These are phyloP conservation scores for Populus hybrid DNA, from an alignment of 441 rosid species.

Conservation along the genomic window DNA sequence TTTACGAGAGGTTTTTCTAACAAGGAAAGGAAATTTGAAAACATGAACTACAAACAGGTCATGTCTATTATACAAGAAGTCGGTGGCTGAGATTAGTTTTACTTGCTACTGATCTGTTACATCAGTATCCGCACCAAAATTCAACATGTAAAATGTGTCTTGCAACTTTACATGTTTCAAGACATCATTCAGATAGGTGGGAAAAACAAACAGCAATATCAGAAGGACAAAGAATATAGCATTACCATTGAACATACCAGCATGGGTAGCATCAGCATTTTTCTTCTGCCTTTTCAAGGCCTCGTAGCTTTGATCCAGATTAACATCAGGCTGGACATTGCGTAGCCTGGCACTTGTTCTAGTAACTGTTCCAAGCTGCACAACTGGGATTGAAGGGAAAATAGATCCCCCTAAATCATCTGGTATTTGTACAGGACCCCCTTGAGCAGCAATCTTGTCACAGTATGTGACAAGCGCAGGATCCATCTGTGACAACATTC, in stretches of 20 bases:
- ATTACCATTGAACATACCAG: conserved; percentile 42
- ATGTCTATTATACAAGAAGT: not conserved
- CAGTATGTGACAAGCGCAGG: conserved; percentile 82
- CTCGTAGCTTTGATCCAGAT: conserved; percentile 69
- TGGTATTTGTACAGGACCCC: conserved; percentile 77
- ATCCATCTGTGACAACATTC: conserved; percentile 98
- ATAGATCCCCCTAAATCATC: conserved; percentile 69
- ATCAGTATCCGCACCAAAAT: not conserved
- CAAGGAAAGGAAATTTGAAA: no score
- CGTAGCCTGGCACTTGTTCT: conserved; percentile 95
- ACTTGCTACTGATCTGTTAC: not conserved
- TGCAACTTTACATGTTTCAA: not conserved
- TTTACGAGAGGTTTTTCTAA: no score
- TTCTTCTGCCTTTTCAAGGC: conserved; percentile 80
- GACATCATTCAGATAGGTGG: not conserved
- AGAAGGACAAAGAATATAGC: not conserved
- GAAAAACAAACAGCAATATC: not conserved
- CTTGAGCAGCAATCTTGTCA: conserved; percentile 84
- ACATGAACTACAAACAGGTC: no score
- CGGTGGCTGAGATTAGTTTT: not conserved
- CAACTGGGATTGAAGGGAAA: conserved; percentile 67
- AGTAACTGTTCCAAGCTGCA: conserved; percentile 70
- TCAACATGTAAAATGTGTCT: not conserved
- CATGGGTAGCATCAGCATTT: conserved; percentile 38
- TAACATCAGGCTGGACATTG: conserved; percentile 82